Percentiles rank a stretch among this genome's conserved stretches.
Evolutionary conservation across 805 yeast genomes (phyloP).

Genomic region (Lipomyces oligophaga): DNA sequence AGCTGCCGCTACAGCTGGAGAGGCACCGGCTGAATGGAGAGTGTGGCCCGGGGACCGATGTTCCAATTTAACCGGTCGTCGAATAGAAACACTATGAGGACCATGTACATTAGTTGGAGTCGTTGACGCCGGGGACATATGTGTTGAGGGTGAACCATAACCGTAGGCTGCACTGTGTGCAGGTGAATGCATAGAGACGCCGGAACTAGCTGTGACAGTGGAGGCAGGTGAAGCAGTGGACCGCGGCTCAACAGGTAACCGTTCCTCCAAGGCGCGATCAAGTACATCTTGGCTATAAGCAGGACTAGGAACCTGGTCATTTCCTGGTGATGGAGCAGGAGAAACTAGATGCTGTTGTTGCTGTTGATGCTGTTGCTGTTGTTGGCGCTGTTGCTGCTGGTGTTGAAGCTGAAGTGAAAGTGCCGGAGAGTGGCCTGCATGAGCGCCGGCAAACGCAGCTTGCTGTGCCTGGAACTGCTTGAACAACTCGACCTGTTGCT

Average conservation of each 20-base stretch:
- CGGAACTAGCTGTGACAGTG: too few species aligned
- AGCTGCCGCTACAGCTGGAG: too few species aligned
- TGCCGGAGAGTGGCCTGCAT: conserved; percentile 1
- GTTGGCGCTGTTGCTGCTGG: conserved; percentile 30
- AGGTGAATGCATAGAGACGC: conserved; percentile 11
- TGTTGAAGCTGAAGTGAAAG: neutral
- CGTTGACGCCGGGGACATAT: too few species aligned
- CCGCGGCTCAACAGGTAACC: conserved; percentile 20
- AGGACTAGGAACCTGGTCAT: too few species aligned
- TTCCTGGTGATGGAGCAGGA: conserved; percentile 51
- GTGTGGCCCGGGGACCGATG: too few species aligned
- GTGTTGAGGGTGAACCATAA: too few species aligned
- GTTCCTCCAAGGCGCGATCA: conserved; percentile 27
- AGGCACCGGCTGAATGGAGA: too few species aligned
- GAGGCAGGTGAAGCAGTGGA: conserved; percentile 18
- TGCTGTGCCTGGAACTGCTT: conserved; percentile 27
- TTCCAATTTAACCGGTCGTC: too few species aligned
- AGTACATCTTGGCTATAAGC: conserved; percentile 23
- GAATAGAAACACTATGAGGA: too few species aligned
- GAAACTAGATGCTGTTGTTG: conserved; percentile 44
- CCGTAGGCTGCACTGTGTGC: too few species aligned
- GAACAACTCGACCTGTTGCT: conserved; percentile 25
- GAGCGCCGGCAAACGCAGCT: conserved; percentile 17
- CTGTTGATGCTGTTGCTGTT: conserved; percentile 35
- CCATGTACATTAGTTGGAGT: too few species aligned